Evolutionary conservation across 2,329 filamentous ascomycete genomes (phyloP).

Genomic region (Beauveria medogensis): DNA sequence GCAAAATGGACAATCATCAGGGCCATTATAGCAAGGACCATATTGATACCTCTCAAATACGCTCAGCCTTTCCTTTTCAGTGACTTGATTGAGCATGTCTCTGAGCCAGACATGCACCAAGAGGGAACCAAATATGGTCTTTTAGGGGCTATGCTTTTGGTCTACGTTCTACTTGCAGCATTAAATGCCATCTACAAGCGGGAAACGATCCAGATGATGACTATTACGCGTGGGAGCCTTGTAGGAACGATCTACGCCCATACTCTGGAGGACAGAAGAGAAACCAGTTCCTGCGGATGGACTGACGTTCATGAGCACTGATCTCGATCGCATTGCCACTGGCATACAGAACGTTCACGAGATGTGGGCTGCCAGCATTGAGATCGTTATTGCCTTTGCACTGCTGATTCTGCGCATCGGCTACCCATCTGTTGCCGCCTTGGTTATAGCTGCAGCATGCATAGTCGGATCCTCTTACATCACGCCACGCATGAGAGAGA

Average conservation of each 20-base stretch:
- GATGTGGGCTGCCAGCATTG: neutral
- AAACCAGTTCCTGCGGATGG: neutral
- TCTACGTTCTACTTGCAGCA: neutral
- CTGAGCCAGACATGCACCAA: neutral
- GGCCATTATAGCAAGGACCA: neutral
- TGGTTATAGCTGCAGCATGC: neutral
- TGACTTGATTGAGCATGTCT: slow-evolving; percentile 3
- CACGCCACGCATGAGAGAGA: neutral
- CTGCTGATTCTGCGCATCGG: neutral
- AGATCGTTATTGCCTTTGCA: neutral
- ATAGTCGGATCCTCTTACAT: neutral
- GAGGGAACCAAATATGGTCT: neutral
- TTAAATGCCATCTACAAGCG: neutral
- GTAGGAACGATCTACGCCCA: neutral
- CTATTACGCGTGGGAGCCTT: neutral
- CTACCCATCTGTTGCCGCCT: slow-evolving; percentile 3
- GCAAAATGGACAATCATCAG: slow-evolving; percentile 3
- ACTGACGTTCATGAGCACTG: slow-evolving; percentile 3
- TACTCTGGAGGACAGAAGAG: neutral
- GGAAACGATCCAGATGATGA: slow-evolving; percentile 2
- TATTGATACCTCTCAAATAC: neutral
- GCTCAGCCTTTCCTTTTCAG: slow-evolving; percentile 5
- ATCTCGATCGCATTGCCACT: slow-evolving; percentile 1
- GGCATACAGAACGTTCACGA: slow-evolving; percentile 1
- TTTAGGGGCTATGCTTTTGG: neutral